phyloP scores from a whole-genome alignment of 306 rosid species.

The Amphicarpaea edgeworthii region DNA sequence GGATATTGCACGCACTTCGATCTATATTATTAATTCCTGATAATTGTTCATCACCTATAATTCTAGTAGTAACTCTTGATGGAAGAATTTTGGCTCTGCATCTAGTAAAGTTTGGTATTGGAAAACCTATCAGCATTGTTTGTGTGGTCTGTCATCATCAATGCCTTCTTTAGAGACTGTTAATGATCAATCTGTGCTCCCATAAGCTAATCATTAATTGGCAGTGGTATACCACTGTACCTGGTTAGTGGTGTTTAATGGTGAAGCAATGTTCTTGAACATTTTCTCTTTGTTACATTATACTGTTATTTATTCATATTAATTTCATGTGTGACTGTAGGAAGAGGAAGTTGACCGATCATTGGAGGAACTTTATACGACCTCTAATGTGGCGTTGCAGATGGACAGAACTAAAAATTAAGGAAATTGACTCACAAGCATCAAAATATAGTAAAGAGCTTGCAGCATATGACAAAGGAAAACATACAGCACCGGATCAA shows the following conservation, averaged over 20 bases:
- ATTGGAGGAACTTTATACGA: slow-evolving; percentile 81
- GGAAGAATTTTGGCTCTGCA: not conserved
- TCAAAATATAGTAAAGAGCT: slow-evolving; percentile 67
- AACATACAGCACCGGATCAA: slow-evolving; percentile 52
- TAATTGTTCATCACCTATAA: slow-evolving; percentile 11
- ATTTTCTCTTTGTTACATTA: not conserved
- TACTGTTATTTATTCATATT: slow-evolving; percentile 17
- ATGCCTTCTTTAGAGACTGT: slow-evolving; percentile 21
- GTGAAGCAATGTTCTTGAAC: slow-evolving; percentile 15
- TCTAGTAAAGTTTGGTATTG: slow-evolving; percentile 15
- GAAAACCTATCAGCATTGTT: slow-evolving; percentile 21
- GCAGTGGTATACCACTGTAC: slow-evolving; percentile 5
- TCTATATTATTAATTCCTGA: slow-evolving; percentile 16
- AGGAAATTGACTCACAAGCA: slow-evolving; percentile 70
- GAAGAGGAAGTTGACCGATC: slow-evolving; percentile 86
- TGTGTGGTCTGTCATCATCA: slow-evolving; percentile 24
- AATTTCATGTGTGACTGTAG: slow-evolving; percentile 53
- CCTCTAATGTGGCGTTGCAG: slow-evolving; percentile 93
- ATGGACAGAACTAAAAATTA: slow-evolving; percentile 87
- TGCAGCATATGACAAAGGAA: slow-evolving; percentile 61
- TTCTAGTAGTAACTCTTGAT: slow-evolving; percentile 15
- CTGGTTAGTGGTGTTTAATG: slow-evolving; percentile 30
- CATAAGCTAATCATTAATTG: slow-evolving; percentile 35
- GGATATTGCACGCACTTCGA: slow-evolving; percentile 26
- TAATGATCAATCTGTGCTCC: slow-evolving; percentile 32